Conservation (phyloP, 345 rosid species). For the Gossypium ekmanianum region DNA sequence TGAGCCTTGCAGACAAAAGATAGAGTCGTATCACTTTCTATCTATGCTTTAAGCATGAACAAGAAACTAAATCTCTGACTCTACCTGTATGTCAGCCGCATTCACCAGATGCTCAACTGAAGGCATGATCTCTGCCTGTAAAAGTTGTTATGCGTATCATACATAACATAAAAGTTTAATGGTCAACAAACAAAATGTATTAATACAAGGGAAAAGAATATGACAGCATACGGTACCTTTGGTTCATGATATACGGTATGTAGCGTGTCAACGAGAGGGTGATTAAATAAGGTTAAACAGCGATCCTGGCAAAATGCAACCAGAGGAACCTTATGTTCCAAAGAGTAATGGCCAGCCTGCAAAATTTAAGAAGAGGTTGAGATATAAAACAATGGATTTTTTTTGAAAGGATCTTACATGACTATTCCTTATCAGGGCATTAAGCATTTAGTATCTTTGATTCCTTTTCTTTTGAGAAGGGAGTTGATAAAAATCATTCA, state of each 20-base stretch:
- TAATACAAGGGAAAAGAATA: conserved; percentile 6
- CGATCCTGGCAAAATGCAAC: conserved; percentile 78
- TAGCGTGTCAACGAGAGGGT: conserved; percentile 72
- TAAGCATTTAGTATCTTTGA: background rate
- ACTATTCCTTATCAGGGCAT: background rate
- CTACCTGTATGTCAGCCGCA: conserved; percentile 85
- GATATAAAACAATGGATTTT: background rate
- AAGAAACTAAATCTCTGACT: conserved; percentile 5
- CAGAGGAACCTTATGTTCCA: conserved; percentile 82
- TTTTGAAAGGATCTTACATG: background rate
- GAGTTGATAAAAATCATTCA: background rate
- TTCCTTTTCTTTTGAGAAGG: background rate
- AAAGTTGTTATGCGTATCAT: background rate
- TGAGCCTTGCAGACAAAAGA: background rate
- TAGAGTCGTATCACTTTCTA: background rate
- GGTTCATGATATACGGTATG: conserved; percentile 78
- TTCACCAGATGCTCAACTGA: conserved; percentile 68
- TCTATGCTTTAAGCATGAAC: conserved; percentile 9
- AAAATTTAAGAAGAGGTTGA: conserved; percentile 8
- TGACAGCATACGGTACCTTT: conserved; percentile 40
- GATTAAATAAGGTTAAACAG: conserved; percentile 79
- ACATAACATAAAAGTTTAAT: conserved; percentile 12
- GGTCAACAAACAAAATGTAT: conserved; percentile 12
- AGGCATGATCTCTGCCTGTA: conserved; percentile 86
- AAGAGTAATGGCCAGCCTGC: conserved; percentile 75